These are phyloP conservation scores for Pleurotus tuber-regium DNA, from an alignment of 768 basidiomycete genomes.

Conservation along the genomic window DNA sequence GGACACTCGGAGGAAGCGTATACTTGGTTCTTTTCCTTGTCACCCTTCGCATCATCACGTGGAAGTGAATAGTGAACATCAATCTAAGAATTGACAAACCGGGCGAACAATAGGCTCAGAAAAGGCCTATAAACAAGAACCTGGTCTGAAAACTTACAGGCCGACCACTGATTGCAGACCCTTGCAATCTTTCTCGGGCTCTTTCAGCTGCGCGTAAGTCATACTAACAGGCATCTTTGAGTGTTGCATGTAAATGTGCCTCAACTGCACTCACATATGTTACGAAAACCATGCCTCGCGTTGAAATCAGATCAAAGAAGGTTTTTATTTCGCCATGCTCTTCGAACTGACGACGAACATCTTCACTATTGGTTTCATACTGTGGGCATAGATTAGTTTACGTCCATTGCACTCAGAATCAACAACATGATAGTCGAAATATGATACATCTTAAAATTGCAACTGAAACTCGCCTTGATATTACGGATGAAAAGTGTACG, in stretches of 20 bases:
- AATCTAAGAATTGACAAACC: slow-evolving; percentile 55
- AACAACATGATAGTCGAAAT: slow-evolving; percentile 10
- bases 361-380: slow-evolving; percentile 89
- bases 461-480: slow-evolving; percentile 78
- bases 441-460: slow-evolving; percentile 12
- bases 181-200: slow-evolving; percentile 89
- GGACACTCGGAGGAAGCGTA: slow-evolving; percentile 14
- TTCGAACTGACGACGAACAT: slow-evolving; percentile 84
- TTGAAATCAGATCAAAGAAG: slow-evolving; percentile 93
- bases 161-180: slow-evolving; percentile 81
- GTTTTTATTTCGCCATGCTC: slow-evolving; percentile 95
- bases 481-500: slow-evolving; percentile 96
- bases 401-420: neutral
- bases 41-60: slow-evolving; percentile 73
- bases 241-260: neutral
- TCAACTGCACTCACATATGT: slow-evolving; percentile 78
- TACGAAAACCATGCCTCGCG: slow-evolving; percentile 98
- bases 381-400: slow-evolving; percentile 27
- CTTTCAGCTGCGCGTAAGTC: slow-evolving; percentile 92
- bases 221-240: slow-evolving; percentile 47
- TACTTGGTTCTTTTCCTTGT: slow-evolving; percentile 84
- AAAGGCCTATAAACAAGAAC: slow-evolving; percentile 10
- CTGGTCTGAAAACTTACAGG: slow-evolving; percentile 60
- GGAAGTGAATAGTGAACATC: slow-evolving; percentile 98
- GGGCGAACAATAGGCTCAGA: slow-evolving; percentile 20